Evolutionary conservation across 1,139 yeast genomes (phyloP).

Genomic region (Arxiozyma heterogenica): DNA sequence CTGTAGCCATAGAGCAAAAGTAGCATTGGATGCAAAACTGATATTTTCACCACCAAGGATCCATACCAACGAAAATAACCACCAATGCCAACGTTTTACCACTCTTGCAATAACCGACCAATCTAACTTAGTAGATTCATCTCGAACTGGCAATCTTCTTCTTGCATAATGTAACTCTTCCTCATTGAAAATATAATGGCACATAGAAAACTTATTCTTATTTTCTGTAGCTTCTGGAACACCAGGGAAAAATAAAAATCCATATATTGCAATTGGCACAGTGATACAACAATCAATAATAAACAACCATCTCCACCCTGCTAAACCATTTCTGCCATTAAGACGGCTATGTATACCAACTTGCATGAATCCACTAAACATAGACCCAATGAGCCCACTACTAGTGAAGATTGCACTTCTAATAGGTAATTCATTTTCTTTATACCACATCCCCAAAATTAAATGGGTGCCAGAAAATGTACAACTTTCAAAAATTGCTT

Average conservation of each 20-base stretch:
- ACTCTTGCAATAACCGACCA: constrained; percentile 41
- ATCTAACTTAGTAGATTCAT: constrained; percentile 35
- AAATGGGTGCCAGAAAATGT: constrained; percentile 48
- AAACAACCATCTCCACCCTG: constrained; percentile 64
- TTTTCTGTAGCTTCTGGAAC: constrained; percentile 16
- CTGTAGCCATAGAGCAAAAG: constrained; percentile 45
- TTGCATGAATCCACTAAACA: constrained; percentile 52
- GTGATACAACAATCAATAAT: constrained; percentile 53
- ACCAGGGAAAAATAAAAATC: constrained; percentile 50
- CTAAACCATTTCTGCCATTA: constrained; percentile 41
- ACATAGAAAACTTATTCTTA: constrained; percentile 15
- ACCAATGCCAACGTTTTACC: constrained; percentile 51
- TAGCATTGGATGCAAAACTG: constrained; percentile 43
- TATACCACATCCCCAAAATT: constrained; percentile 47
- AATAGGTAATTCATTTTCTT: constrained; percentile 40
- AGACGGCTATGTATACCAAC: constrained; percentile 48
- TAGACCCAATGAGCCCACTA: constrained; percentile 45
- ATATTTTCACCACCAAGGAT: constrained; percentile 53
- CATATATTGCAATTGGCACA: constrained; percentile 44
- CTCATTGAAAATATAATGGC: constrained; percentile 30
- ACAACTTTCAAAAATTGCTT: constrained; percentile 47
- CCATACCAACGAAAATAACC: constrained; percentile 47
- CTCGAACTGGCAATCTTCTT: constrained; percentile 34
- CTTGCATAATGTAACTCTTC: constrained; percentile 36
- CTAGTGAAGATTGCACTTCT: constrained; percentile 46